These are phyloP conservation scores for Myxozyma sirexii DNA, from an alignment of 805 yeast species.

Conservation along the genomic window DNA sequence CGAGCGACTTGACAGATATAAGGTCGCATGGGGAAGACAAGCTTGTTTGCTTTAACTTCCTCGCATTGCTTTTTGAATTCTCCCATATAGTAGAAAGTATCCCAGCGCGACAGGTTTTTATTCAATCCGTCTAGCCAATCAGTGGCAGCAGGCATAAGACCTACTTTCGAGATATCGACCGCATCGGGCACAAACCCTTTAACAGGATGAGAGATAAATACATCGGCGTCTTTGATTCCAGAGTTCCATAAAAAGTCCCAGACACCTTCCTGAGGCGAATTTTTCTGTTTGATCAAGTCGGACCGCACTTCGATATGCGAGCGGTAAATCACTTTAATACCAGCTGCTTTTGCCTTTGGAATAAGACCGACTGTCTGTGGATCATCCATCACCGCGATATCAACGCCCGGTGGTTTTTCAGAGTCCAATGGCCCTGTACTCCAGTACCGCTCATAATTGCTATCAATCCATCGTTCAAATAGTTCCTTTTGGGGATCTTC, in stretches of 20 bases:
- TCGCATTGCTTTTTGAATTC: slow-evolving; percentile 29
- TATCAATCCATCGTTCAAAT: slow-evolving; percentile 27
- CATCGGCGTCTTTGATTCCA: slow-evolving; percentile 33
- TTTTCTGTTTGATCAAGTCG: slow-evolving; percentile 22
- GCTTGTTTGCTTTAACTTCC: slow-evolving; percentile 28
- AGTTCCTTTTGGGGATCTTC: slow-evolving; percentile 21
- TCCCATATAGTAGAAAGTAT: slow-evolving; percentile 30
- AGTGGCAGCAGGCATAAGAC: slow-evolving; percentile 32
- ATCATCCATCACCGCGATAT: slow-evolving; percentile 32
- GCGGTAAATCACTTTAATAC: slow-evolving; percentile 30
- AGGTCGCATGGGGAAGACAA: slow-evolving; percentile 32
- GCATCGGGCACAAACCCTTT: slow-evolving; percentile 30
- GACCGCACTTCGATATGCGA: slow-evolving; percentile 34
- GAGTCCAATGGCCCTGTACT: slow-evolving; percentile 21
- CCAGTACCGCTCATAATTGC: slow-evolving; percentile 30
- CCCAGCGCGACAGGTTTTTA: slow-evolving; percentile 30
- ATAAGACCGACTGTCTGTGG: slow-evolving; percentile 31
- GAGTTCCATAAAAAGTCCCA: slow-evolving; percentile 31
- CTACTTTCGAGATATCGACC: slow-evolving; percentile 23
- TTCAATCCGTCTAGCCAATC: slow-evolving; percentile 35
- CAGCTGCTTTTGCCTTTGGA: slow-evolving; percentile 29
- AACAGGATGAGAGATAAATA: slow-evolving; percentile 35
- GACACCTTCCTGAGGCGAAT: slow-evolving; percentile 32
- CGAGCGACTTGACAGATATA: slow-evolving; percentile 33
- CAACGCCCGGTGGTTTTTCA: slow-evolving; percentile 31